Conservation (phyloP, 495 filamentous ascomycete genomes). For the Xylona heveae region DNA sequence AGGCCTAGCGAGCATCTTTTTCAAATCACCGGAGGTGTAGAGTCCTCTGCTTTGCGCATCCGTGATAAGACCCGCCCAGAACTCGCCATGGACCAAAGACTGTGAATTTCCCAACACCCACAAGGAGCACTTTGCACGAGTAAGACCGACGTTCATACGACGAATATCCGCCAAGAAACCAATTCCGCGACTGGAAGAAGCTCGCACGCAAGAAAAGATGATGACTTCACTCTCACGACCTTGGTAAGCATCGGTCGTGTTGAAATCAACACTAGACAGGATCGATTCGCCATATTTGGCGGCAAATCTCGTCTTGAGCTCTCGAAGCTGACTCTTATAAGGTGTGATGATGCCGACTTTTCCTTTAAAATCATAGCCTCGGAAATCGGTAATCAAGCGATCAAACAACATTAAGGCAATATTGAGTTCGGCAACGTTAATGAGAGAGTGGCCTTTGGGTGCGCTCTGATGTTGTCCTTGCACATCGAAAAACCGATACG, state of each 20-base stretch:
- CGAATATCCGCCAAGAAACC: slow-evolving; percentile 96
- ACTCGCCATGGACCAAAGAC: slow-evolving; percentile 66
- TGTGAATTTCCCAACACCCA: slow-evolving; percentile 89
- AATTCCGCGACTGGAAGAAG: slow-evolving; percentile 69
- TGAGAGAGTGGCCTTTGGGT: slow-evolving; percentile 61
- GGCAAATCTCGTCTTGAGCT: slow-evolving; percentile 52
- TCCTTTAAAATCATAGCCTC: slow-evolving; percentile 42
- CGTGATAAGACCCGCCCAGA: slow-evolving; percentile 66
- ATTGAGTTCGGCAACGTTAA: slow-evolving; percentile 71
- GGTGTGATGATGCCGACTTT: slow-evolving; percentile 95
- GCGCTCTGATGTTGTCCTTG: slow-evolving; percentile 65
- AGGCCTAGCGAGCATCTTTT: slow-evolving; percentile 4
- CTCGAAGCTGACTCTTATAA: slow-evolving; percentile 79
- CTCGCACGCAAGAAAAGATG: slow-evolving; percentile 95
- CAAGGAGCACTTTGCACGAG: slow-evolving; percentile 82
- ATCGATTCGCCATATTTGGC: slow-evolving; percentile 52
- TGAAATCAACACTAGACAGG: slow-evolving; percentile 70
- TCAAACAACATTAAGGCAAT: slow-evolving; percentile 69
- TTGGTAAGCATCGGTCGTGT: slow-evolving; percentile 96
- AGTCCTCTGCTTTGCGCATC: slow-evolving; percentile 52
- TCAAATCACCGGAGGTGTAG: slow-evolving; percentile 57
- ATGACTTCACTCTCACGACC: slow-evolving; percentile 93
- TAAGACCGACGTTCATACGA: slow-evolving; percentile 98
- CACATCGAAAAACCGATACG: slow-evolving; percentile 97
- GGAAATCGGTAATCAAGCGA: slow-evolving; percentile 52